phyloP scores from a whole-genome alignment of 805 yeast genomes.

The Cyberlindnera maclurae region DNA sequence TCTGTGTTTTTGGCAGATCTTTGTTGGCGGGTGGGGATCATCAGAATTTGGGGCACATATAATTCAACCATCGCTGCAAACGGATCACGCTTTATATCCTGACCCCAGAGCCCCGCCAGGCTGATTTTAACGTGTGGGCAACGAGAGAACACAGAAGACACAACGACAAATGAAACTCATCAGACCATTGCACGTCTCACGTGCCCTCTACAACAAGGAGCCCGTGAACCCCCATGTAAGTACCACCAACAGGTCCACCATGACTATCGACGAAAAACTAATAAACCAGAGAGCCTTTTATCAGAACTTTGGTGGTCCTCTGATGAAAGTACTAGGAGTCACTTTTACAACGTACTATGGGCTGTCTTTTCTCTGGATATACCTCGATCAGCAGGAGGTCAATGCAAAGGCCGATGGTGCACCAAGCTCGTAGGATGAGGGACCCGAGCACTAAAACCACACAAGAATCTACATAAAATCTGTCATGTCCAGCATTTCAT shows the following conservation, averaged over 20 bases:
- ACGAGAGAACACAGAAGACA: background rate
- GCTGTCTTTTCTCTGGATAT: slow-evolving; percentile 38
- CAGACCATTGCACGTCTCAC: background rate
- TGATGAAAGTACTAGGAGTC: slow-evolving; percentile 35
- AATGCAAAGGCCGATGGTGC: no score
- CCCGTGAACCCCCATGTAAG: slow-evolving; percentile 16
- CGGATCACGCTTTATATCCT: no score
- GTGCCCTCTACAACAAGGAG: background rate
- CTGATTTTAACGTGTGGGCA: no score
- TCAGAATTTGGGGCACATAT: no score
- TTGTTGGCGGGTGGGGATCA: no score
- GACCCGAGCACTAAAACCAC: no score
- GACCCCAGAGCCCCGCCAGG: no score
- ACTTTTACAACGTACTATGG: slow-evolving; percentile 42
- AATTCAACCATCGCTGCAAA: no score
- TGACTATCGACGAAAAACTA: background rate
- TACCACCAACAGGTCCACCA: background rate
- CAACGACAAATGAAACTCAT: background rate
- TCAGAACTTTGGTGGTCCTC: slow-evolving; percentile 39
- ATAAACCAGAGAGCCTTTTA: slow-evolving; percentile 31
- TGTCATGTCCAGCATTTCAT: background rate
- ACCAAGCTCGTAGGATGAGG: no score
- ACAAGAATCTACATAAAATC: no score
- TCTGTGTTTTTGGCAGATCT: background rate
- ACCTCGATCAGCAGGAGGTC: slow-evolving; percentile 12